Evolutionary conservation across 2,329 filamentous ascomycete genomes (phyloP).

Genomic region (Penicillium olsonii): DNA sequence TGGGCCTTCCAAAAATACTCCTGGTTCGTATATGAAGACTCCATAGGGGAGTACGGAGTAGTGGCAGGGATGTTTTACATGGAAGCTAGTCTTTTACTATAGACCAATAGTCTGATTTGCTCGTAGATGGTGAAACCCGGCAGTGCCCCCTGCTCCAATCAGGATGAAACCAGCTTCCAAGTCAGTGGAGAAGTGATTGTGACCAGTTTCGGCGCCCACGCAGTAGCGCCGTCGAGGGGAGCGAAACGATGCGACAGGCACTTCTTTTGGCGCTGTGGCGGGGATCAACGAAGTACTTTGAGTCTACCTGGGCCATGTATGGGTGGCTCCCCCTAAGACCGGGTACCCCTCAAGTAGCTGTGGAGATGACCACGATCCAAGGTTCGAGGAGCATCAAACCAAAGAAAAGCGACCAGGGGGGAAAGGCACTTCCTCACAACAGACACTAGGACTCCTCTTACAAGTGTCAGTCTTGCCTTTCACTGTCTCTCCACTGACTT

Average conservation of each 20-base stretch:
- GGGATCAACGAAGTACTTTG: not conserved
- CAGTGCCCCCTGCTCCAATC: conserved; percentile 7
- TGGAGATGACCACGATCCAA: conserved; percentile 9
- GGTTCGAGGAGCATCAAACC: conserved; percentile 12
- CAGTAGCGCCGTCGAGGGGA: conserved; percentile 21
- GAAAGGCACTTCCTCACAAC: not conserved
- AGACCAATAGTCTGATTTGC: not conserved
- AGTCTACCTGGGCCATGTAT: not conserved
- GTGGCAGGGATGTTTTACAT: not conserved
- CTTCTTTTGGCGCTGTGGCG: conserved; percentile 22
- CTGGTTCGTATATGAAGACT: not conserved
- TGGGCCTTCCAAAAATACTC: not conserved
- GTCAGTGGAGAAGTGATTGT: conserved; percentile 22
- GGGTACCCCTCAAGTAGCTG: conserved; percentile 2
- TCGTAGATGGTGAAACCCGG: conserved; percentile 16
- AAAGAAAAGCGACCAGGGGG: conserved; percentile 2
- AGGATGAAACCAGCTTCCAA: conserved; percentile 2
- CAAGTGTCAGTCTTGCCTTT: not conserved
- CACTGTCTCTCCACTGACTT: not conserved
- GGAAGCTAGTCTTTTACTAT: not conserved
- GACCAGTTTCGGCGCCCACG: conserved; percentile 20
- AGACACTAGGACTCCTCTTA: not conserved
- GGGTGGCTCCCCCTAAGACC: not conserved
- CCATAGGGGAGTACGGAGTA: too few species aligned
- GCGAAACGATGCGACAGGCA: conserved; percentile 7